phyloP scores from a whole-genome alignment of 2,329 filamentous ascomycete species.

The Fusarium torulosum region DNA sequence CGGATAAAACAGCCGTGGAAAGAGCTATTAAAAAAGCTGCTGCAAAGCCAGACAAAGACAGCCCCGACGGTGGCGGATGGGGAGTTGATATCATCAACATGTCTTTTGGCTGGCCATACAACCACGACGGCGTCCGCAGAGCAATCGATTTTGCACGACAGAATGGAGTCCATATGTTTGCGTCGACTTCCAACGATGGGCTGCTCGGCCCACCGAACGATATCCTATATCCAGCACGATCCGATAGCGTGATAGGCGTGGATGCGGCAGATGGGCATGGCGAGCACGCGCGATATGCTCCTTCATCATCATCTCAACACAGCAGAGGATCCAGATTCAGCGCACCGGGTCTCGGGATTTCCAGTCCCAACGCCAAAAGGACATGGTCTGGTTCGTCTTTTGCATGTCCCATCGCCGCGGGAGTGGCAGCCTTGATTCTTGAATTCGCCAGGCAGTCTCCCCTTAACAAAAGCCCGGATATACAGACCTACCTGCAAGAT shows the following conservation, averaged over 20 bases:
- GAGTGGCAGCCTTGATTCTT: not conserved
- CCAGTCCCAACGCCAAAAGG: not conserved
- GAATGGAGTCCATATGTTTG: not conserved
- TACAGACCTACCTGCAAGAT: not conserved
- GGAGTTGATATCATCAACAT: conserved; percentile 1
- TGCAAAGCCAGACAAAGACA: not conserved
- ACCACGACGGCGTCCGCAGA: not conserved
- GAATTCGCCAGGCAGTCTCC: not conserved
- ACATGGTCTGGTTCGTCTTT: not conserved
- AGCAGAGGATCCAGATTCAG: not conserved
- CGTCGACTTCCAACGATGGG: not conserved
- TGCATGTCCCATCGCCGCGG: not conserved
- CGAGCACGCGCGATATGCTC: not conserved
- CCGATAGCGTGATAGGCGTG: not conserved
- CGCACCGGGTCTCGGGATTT: not conserved
- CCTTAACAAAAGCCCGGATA: not conserved
- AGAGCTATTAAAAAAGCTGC: not conserved
- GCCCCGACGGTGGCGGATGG: not conserved
- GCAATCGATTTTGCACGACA: not conserved
- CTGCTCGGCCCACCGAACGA: not conserved
- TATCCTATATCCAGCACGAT: not conserved
- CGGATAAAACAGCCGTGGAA: not conserved
- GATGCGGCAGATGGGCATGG: not conserved
- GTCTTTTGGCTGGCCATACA: not conserved
- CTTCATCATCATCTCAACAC: not conserved